Conservation (phyloP, 192 early-diverging fungal genomes). For the Linnemannia hyalina region DNA sequence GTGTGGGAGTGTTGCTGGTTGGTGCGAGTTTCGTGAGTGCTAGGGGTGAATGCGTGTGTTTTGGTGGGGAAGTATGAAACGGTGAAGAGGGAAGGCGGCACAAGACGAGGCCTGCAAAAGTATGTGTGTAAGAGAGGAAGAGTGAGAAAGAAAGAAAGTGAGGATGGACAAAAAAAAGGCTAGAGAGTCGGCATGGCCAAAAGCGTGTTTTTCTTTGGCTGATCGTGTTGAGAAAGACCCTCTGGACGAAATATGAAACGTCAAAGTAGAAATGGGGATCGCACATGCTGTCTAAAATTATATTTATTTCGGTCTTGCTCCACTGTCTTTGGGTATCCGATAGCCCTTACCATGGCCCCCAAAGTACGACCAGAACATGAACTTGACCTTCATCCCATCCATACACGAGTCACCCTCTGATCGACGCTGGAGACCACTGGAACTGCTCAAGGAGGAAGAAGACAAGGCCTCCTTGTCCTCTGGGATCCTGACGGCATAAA, state of each 20-base stretch:
- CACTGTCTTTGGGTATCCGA: conserved; percentile 9
- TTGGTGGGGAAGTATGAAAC: neutral
- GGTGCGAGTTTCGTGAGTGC: too few species aligned
- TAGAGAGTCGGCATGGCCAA: neutral
- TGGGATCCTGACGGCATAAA: conserved; percentile 19
- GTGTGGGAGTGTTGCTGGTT: neutral
- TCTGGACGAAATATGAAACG: neutral
- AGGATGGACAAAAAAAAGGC: neutral
- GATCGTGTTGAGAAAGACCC: neutral
- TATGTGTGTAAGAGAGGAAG: neutral
- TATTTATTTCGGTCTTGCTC: conserved; percentile 37
- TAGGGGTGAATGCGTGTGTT: neutral
- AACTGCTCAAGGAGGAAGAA: neutral
- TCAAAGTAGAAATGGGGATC: neutral
- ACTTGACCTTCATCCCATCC: conserved; percentile 24
- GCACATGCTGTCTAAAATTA: neutral
- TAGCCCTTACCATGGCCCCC: conserved; percentile 10
- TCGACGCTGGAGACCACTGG: neutral
- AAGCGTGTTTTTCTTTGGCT: neutral
- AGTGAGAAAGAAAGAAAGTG: neutral
- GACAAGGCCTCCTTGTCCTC: neutral
- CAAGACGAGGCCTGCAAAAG: neutral
- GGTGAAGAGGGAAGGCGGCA: neutral
- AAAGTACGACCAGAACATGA: conserved; percentile 45
- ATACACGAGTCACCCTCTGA: conserved; percentile 10